Base-by-base conservation (phyloP, 495 filamentous ascomycete genomes). In the Talaromyces adpressus region DNA sequence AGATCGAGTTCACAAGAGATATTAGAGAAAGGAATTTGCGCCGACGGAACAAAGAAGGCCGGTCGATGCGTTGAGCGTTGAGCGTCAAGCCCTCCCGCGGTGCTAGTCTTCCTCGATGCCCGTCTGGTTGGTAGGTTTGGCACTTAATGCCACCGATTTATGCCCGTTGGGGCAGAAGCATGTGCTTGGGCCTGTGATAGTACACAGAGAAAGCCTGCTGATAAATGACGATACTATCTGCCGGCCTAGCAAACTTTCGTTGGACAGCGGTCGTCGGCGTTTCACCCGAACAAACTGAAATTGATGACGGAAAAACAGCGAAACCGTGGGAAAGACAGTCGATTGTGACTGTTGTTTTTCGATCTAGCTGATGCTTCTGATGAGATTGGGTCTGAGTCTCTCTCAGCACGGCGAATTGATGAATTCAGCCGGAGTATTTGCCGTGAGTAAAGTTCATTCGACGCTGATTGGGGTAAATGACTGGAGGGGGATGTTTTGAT, bases 11-110 rank as follows among this genome's bases (percentile, higher is more conserved):
- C 45, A 20, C 12, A 20, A 29, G 45, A 12, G 27, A 45, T 52
- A 63, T 72, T 27, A 27, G 63, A 63, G 71, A 53, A n/a, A 56
- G 52, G 8, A 56, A 56, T 22, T 14, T 8, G 52, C 22, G 22
- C 14, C 18, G 51, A 30, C 52, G 39, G 58, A 61, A 36, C 18
- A 52, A 25, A 53, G 29, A 56, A 36, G 41, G 8, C 29, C 34
- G 27, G 64, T 49, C 32, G 68, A 32, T 47, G 61, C 45, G 45
- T 49, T 20, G 45, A 49, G 45, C 45, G 45, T 41, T 4, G 14
- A 41, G 12, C 25, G n/a, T 57, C 23, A 57, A 30, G 54, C 16
- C 27, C 52, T 23, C 52, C 11, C 22, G 52, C 18, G 52, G 52
- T 25, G 57, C 14, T 30, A n/a, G 57, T 36, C 29, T 36, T 41